These are phyloP conservation scores for Eucalyptus sp. DNA, from an alignment of 345 rosid genomes.

Conservation along the genomic window DNA sequence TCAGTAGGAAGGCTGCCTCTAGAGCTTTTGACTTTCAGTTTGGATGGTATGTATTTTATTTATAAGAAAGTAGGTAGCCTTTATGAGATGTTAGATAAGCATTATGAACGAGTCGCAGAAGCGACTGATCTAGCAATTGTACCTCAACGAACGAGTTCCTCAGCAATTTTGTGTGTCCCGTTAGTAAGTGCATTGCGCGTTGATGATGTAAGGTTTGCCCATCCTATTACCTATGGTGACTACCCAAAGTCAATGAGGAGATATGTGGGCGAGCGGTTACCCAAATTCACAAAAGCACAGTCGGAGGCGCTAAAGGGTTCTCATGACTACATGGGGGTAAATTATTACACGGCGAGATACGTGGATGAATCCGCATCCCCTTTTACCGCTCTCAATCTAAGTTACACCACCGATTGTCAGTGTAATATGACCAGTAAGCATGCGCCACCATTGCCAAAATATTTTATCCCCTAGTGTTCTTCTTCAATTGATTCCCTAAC, in stretches of 20 bases:
- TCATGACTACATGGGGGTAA: slow-evolving; percentile 40
- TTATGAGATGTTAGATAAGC: neutral
- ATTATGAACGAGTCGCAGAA: neutral
- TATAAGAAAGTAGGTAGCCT: neutral
- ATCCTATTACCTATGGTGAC: slow-evolving; percentile 47
- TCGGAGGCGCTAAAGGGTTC: slow-evolving; percentile 33
- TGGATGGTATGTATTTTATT: slow-evolving; percentile 2
- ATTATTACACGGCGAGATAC: slow-evolving; percentile 41
- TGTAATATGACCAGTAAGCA: neutral
- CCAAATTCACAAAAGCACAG: slow-evolving; percentile 38
- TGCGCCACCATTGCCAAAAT: neutral
- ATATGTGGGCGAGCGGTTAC: slow-evolving; percentile 35
- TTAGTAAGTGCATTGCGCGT: neutral
- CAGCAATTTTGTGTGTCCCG: neutral
- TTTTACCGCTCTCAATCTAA: neutral
- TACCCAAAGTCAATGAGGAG: slow-evolving; percentile 42
- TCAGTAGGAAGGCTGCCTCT: neutral
- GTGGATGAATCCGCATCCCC: neutral
- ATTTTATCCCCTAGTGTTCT: neutral
- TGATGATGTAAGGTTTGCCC: slow-evolving; percentile 14
- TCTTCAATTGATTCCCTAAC: neutral
- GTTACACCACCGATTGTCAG: slow-evolving; percentile 11
- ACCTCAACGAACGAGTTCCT: neutral
- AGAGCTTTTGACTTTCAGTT: neutral
- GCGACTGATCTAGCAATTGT: neutral